Evolutionary conservation across 768 basidiomycete species (phyloP).

Genomic region (Psilocybe cyanescens): DNA sequence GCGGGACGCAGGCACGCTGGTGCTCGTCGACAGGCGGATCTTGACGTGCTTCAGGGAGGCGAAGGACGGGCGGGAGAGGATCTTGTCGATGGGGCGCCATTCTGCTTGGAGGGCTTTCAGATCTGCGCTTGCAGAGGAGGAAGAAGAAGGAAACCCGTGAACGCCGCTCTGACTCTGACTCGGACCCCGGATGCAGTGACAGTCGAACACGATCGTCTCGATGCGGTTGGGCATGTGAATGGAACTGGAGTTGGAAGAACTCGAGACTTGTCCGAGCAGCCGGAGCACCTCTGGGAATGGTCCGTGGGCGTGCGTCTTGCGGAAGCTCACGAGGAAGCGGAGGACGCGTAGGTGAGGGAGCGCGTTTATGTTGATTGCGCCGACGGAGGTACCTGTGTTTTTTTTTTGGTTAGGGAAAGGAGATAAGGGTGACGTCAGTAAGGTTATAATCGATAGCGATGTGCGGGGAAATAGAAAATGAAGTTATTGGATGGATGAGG

Average conservation of each 20-base stretch:
- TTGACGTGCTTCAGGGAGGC: constrained; percentile 14
- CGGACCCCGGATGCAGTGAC: constrained; percentile 16
- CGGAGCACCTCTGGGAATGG: constrained; percentile 21
- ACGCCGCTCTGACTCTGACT: not conserved
- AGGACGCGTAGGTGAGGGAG: constrained; percentile 16
- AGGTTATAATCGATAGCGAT: not conserved
- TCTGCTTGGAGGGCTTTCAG: constrained; percentile 11
- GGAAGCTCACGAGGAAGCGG: constrained; percentile 22
- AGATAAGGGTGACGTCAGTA: not conserved
- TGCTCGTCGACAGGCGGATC: constrained; percentile 15
- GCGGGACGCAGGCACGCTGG: constrained; percentile 6
- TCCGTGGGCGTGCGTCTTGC: constrained; percentile 13
- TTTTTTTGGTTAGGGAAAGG: not conserved
- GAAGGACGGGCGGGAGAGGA: constrained; percentile 11
- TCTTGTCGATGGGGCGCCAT: constrained; percentile 23
- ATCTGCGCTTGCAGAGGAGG: not conserved
- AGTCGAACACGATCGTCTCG: constrained; percentile 22
- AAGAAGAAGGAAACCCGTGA: too few species aligned
- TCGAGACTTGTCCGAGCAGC: constrained; percentile 12
- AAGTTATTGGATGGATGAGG: not conserved
- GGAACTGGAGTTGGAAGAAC: not conserved
- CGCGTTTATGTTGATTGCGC: constrained; percentile 17
- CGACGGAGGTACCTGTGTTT: constrained; percentile 17
- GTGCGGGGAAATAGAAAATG: not conserved
- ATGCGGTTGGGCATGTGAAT: constrained; percentile 5